Evolutionary conservation across 2,329 filamentous ascomycete species (phyloP), one percentile per base, ranked within the genome.

Genomic region (Apiospora rasikravindrae): DNA sequence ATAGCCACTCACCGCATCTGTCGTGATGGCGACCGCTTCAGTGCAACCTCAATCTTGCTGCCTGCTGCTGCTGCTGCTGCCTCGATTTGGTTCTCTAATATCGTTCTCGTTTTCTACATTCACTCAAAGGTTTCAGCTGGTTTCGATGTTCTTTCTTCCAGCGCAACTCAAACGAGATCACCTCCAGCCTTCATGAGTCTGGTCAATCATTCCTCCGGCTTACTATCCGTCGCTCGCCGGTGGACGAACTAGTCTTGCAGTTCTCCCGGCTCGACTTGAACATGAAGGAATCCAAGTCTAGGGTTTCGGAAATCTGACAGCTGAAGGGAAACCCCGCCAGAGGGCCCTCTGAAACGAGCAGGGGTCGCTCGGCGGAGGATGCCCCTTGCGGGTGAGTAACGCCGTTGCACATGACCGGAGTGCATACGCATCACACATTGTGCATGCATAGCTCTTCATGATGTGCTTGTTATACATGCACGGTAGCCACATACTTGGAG

Each of bases 341-440:
- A 29, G 7, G 4, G 3, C 10, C 57, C 19, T 64, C 33, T 64
- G 57, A 64, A 64, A 64, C 57, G 7, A 24, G 33, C 57, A 64
- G 57, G 57, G 57, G 57, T 64, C 22, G 10, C 22, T 64, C 57
- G 57, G 57, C 33, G 33, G 19, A 37, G 4, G 19, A 40, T 64
- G 22, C 29, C 57, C 33, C 33, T 64, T 37, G 16, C 33, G 19
- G 57, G 19, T 24, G 57, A 14, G 10, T 2, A 64, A 40, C 19
- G 19, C 57, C 57, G 57, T 64, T n/a, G 57, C 57, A 64, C 33
- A 64, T 64, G 57, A 64, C 33, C 33, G 13, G 33, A 61, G 57
- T 64, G 57, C 57, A 64, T 64, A 40, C 53, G 8, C 26, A 61
- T n/a, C 33, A 14, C 16, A 33, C 29, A 40, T n/a, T 40, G 29